Conservation (phyloP, 2,329 filamentous ascomycete genomes). For the Pyrenochaeta sp. region DNA sequence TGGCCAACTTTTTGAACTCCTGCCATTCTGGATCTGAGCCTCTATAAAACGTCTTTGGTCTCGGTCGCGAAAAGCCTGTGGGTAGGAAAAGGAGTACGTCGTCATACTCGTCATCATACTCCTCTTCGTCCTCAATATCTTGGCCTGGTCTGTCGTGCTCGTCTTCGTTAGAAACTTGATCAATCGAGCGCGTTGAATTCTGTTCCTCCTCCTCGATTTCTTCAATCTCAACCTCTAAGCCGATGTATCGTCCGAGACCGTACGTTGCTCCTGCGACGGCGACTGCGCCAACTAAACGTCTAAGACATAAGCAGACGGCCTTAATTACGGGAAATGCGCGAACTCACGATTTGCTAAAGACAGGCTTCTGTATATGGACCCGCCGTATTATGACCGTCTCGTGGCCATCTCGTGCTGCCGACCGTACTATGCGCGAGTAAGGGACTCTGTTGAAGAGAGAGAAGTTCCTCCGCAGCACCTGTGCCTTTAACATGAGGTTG, state of each 20-base stretch:
- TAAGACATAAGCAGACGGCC: conserved; percentile 20
- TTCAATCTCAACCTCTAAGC: conserved; percentile 34
- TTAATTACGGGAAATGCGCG: conserved; percentile 1
- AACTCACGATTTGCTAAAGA: conserved; percentile 47
- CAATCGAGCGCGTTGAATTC: conserved; percentile 15
- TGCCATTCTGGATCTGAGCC: conserved; percentile 64
- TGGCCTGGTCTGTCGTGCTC: conserved; percentile 36
- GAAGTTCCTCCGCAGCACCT: conserved; percentile 48
- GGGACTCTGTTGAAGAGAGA: conserved; percentile 43
- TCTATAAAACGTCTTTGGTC: conserved; percentile 55
- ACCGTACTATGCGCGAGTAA: conserved; percentile 31
- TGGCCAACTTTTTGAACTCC: conserved; percentile 57
- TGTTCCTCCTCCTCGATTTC: conserved; percentile 19
- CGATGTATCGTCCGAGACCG: conserved; percentile 31
- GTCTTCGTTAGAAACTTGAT: conserved; percentile 25
- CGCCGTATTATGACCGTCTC: conserved; percentile 45
- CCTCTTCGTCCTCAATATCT: conserved; percentile 43
- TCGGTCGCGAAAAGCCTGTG: conserved; percentile 55
- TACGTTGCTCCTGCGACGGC: conserved; percentile 29
- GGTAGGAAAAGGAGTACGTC: conserved; percentile 57
- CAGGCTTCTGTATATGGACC: conserved; percentile 52
- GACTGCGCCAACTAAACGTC: conserved; percentile 35
- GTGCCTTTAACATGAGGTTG: conserved; percentile 49
- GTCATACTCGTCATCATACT: conserved; percentile 41
- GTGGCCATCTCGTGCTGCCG: conserved; percentile 42